Conservation (phyloP, 1,284 basidiomycete species). For the Mycosarcoma mackinlayi region DNA sequence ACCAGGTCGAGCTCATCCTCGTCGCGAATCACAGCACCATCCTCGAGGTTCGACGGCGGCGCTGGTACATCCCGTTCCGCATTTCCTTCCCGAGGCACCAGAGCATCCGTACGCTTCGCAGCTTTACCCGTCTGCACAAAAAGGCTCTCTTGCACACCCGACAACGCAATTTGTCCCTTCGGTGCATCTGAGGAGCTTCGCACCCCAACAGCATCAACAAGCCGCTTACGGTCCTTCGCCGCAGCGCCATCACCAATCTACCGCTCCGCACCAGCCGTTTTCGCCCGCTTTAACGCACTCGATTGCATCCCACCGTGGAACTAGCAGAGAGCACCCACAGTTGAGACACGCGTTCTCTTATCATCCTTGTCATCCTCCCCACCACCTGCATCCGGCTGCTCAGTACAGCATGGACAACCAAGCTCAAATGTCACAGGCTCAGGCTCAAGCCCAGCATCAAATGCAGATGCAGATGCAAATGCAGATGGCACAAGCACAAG, state of each 20-base stretch:
- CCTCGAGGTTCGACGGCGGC: conserved; percentile 21
- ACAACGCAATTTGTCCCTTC: not conserved
- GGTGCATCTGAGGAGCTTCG: not conserved
- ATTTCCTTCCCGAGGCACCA: not conserved
- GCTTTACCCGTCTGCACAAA: conserved; percentile 5
- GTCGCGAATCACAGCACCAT: not conserved
- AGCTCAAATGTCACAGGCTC: conserved; percentile 37
- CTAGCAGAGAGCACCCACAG: conserved; percentile 22
- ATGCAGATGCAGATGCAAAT: conserved; percentile 41
- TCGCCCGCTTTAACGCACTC: not conserved
- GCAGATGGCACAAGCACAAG: conserved; percentile 36
- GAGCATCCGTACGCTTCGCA: conserved; percentile 2
- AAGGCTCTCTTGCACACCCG: not conserved
- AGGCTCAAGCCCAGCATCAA: conserved; percentile 50
- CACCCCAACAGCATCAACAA: not conserved
- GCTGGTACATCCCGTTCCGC: conserved; percentile 3
- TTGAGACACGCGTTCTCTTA: conserved; percentile 24
- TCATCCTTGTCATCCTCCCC: conserved; percentile 16
- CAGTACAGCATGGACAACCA: conserved; percentile 37
- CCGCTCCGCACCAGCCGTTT: conserved; percentile 1
- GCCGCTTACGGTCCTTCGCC: not conserved
- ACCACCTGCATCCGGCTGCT: conserved; percentile 1
- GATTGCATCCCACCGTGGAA: not conserved
- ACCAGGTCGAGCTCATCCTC: not conserved
- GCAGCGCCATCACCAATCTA: conserved; percentile 3